These are phyloP conservation scores for Jasminum sambac DNA, from an alignment of 257 asterid genomes.

Conservation along the genomic window DNA sequence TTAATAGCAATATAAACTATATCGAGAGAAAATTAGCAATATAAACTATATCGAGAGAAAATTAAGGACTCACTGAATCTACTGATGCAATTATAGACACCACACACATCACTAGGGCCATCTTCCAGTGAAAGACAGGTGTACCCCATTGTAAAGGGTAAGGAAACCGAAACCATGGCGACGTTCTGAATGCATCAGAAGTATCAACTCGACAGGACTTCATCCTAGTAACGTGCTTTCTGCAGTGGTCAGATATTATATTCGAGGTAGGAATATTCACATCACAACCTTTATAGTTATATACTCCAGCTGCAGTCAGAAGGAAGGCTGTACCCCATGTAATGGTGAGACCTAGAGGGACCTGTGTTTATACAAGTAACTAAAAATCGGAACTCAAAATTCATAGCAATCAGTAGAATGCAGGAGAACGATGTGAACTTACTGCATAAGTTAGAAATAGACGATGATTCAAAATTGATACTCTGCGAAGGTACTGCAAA, in stretches of 20 bases:
- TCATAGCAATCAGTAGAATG: neutral
- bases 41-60: slow-evolving; percentile 1
- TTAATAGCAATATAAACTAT: neutral
- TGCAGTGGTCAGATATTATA: slow-evolving; percentile 78
- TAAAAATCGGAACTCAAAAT: slow-evolving; percentile 2
- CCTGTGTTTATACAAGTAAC: slow-evolving; percentile 43
- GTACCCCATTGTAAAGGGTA: slow-evolving; percentile 97
- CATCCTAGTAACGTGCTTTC: slow-evolving; percentile 79
- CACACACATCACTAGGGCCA: slow-evolving; percentile 94
- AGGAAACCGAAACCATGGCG: slow-evolving; percentile 97
- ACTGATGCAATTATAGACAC: slow-evolving; percentile 89
- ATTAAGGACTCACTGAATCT: slow-evolving; percentile 75
- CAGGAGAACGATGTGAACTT: slow-evolving; percentile 24
- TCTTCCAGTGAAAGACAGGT: slow-evolving; percentile 89
- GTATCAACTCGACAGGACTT: slow-evolving; percentile 84
- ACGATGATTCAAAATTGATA: slow-evolving; percentile 91
- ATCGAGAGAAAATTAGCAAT: slow-evolving; percentile 12
- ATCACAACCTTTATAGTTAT: slow-evolving; percentile 89
- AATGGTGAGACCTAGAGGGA: slow-evolving; percentile 77
- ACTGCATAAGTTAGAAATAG: slow-evolving; percentile 87
- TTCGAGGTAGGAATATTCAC: slow-evolving; percentile 73
- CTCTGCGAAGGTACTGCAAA: slow-evolving; percentile 95
- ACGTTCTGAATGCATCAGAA: slow-evolving; percentile 70
- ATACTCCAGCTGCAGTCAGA: slow-evolving; percentile 80
- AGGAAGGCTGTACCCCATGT: slow-evolving; percentile 86